Base-by-base conservation (phyloP, 2,329 filamentous ascomycete genomes). In the Chaetomiaceae sp. region DNA sequence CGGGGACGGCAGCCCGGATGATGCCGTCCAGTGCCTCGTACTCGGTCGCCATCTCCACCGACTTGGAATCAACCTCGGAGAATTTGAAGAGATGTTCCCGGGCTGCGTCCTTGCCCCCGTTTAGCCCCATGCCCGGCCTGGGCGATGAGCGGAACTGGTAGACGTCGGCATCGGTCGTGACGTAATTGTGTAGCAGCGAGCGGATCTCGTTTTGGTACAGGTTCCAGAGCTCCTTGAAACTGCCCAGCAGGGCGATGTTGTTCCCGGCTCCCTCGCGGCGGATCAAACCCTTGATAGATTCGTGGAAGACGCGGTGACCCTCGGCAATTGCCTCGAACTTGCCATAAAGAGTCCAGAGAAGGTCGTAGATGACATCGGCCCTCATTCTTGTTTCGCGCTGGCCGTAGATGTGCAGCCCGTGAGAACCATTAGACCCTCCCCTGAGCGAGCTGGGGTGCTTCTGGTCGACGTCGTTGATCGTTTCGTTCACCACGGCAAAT, bases 251-350 rank as follows among this genome's bases (percentile, higher is more conserved):
- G 1, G 81, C 77, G 35, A 73, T 78, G 60, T 81, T 72, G 73
- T 85, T 73, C 67, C 82, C 68, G 14, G 75, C 74, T 4, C 86
- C 87, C 64, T 97, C 91, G 44, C 95, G 83, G 55, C 85, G 83
- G 48, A 92, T 83, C 52, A 99, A 87, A 1, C 88, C 87, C 56
- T 86, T 86, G 63, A 96, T 86, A 41, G 95, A 87, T 66, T 97
- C 93, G 67, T 97, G 90, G 51, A 97, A 83, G 0, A 96, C 85
- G 37, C 95, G 85, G 65, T 99, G 93, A 2, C 91, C 89, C 70
- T 99, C 95, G 4, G 90, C 89, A 58, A 99, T 97, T 7, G 93
- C 89, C 67, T 97, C 93, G 57, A 99, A 97, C 62, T 96, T 96
- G 38, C 91, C 91, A 66, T 95, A 99, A 1, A 99, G 70, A 0